phyloP scores from a whole-genome alignment of 2,329 filamentous ascomycete species.

The Aureobasidium uvarum region DNA sequence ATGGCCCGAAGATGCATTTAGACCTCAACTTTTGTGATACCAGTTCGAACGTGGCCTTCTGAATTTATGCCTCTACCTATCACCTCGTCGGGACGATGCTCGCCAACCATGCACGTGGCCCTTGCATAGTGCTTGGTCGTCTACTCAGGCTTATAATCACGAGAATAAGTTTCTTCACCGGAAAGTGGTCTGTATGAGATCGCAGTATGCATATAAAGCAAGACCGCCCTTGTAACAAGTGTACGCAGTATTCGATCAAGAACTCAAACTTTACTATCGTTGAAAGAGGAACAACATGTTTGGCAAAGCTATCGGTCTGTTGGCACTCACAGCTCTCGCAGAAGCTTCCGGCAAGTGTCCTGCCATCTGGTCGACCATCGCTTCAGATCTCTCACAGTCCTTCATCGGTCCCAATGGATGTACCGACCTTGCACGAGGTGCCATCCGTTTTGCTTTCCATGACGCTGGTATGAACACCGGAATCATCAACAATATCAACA shows the following conservation, averaged over 20 bases:
- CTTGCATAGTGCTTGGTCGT: not conserved
- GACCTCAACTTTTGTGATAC: not conserved
- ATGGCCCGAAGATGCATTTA: not conserved
- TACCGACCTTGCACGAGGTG: constrained; percentile 37
- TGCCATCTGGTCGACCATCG: constrained; percentile 36
- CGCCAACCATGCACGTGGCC: not conserved
- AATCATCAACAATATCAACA: not conserved
- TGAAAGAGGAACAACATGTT: not conserved
- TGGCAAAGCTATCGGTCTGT: constrained; percentile 1
- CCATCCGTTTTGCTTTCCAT: constrained; percentile 41
- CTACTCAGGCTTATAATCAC: not conserved
- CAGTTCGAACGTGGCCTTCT: not conserved
- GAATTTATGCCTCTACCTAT: not conserved
- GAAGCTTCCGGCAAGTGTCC: constrained; percentile 31
- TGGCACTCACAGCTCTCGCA: not conserved
- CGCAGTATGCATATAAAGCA: not conserved
- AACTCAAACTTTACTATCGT: not conserved
- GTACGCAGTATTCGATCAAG: not conserved
- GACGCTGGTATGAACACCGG: constrained; percentile 38
- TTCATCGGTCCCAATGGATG: constrained; percentile 36
- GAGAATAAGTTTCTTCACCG: not conserved
- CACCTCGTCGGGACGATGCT: not conserved
- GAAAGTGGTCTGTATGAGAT: not conserved
- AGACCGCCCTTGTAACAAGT: not conserved
- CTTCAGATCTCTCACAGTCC: constrained; percentile 34